These are phyloP conservation scores for Linanthus parryae DNA, from an alignment of 148 eudicot genomes.

Conservation along the genomic window DNA sequence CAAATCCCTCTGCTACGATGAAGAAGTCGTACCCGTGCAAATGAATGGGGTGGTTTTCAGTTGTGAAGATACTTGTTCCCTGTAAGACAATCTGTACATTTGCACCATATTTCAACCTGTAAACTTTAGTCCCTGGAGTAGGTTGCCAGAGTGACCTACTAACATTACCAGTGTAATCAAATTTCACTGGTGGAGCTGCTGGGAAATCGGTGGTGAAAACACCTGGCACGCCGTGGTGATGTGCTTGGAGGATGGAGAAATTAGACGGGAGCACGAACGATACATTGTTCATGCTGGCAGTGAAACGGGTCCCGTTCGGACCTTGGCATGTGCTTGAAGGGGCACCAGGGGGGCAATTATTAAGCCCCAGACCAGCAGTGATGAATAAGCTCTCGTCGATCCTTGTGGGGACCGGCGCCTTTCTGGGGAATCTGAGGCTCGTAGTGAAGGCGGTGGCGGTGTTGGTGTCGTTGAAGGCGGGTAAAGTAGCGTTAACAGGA, in stretches of 20 bases:
- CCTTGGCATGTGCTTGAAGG: constrained; percentile 47
- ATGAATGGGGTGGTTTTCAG: constrained; percentile 63
- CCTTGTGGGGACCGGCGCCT: constrained; percentile 34
- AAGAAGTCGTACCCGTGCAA: constrained; percentile 79
- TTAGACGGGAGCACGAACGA: constrained; percentile 62
- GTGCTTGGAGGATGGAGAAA: constrained; percentile 62
- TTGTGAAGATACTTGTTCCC: constrained; percentile 52
- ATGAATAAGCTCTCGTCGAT: constrained; percentile 48
- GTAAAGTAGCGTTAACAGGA: constrained; percentile 37
- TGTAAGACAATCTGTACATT: constrained; percentile 64
- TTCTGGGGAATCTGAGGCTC: constrained; percentile 35
- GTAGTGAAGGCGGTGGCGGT: constrained; percentile 45
- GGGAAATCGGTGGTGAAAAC: constrained; percentile 75
- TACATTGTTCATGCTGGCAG: constrained; percentile 61
- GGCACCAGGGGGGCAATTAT: constrained; percentile 39
- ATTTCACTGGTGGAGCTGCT: constrained; percentile 38
- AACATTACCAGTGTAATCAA: constrained; percentile 79
- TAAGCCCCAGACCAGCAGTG: constrained; percentile 61
- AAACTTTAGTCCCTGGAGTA: constrained; percentile 35
- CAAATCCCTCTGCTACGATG: constrained; percentile 59
- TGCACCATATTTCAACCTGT: constrained; percentile 48
- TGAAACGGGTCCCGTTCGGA: constrained; percentile 55
- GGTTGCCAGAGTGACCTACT: constrained; percentile 61
- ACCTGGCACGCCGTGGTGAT: constrained; percentile 39
- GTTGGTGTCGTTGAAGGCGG: constrained; percentile 50